Evolutionary conservation across 169 alveolate genomes (phyloP).

Genomic region (Plasmodium malariae): DNA sequence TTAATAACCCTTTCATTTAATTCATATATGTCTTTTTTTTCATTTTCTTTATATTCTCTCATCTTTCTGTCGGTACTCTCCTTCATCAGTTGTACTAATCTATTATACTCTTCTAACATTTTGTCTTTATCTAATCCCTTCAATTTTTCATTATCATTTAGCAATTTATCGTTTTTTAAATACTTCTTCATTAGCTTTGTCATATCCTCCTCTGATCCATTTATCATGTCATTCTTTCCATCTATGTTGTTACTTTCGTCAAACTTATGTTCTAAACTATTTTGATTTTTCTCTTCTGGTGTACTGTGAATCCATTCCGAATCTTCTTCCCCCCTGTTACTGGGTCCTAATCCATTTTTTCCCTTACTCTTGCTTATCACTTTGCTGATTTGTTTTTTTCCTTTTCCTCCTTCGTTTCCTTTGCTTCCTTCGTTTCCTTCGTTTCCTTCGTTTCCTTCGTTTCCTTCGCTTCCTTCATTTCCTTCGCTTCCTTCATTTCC

Average conservation of each 20-base stretch:
- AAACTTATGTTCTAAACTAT: no score
- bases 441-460: not conserved
- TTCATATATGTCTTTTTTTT: constrained; percentile 51
- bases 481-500: constrained; percentile 65
- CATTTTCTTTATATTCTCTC: constrained; percentile 26
- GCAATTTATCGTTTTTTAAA: constrained; percentile 63
- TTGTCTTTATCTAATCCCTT: constrained; percentile 51
- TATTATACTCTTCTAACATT: constrained; percentile 32
- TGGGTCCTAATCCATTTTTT: no score
- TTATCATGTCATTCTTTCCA: no score
- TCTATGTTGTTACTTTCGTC: no score
- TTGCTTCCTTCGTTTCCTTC: not conserved
- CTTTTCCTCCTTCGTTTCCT: constrained; percentile 16
- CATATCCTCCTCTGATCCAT: no score
- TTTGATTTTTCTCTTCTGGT: no score
- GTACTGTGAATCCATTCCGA: no score
- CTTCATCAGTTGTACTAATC: constrained; percentile 30
- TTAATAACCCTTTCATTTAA: constrained; percentile 39
- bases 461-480: constrained; percentile 38
- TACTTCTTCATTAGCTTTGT: constrained; percentile 59
- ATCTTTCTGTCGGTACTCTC: constrained; percentile 35
- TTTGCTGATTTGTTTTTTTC: no score
- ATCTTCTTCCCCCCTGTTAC: no score
- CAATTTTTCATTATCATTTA: constrained; percentile 16
- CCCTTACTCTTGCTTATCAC: not conserved